Evolutionary conservation across 2,329 filamentous ascomycete genomes (phyloP).

Genomic region (Metarhizium guizhouense): DNA sequence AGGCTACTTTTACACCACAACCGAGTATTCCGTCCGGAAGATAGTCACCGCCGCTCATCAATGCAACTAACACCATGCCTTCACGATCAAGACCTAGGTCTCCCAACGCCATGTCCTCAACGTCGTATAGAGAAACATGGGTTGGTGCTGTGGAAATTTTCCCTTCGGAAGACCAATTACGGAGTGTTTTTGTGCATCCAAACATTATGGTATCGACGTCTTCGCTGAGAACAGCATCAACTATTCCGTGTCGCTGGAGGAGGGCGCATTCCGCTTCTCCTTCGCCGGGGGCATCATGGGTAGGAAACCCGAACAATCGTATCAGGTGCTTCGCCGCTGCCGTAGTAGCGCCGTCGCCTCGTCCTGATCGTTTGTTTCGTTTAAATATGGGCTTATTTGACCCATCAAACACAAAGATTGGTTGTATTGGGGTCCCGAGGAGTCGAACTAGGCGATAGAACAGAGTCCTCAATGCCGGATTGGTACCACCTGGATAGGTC

Average conservation of each 20-base stretch:
- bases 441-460: constrained; percentile 85
- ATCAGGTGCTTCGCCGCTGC: constrained; percentile 78
- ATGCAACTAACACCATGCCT: constrained; percentile 86
- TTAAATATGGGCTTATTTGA: constrained; percentile 81
- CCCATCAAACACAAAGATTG: constrained; percentile 86
- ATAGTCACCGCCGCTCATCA: constrained; percentile 96
- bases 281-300: constrained; percentile 84
- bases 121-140: constrained; percentile 76
- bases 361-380: constrained; percentile 65
- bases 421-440: constrained; percentile 67
- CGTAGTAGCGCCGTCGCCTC: constrained; percentile 57
- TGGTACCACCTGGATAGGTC: constrained; percentile 57
- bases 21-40: constrained; percentile 78
- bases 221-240: constrained; percentile 90
- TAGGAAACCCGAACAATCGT: constrained; percentile 73
- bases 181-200: constrained; percentile 68
- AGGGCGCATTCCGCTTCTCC: constrained; percentile 93
- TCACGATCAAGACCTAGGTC: constrained; percentile 62
- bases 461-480: constrained; percentile 82
- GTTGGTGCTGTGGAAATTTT: constrained; percentile 62
- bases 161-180: constrained; percentile 74
- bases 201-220: constrained; percentile 99
- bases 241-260: constrained; percentile 70
- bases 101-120: constrained; percentile 39
- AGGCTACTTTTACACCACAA: constrained; percentile 81